phyloP scores from a whole-genome alignment of 108 stramenopile species.

The Chaetoceros muelleri region DNA sequence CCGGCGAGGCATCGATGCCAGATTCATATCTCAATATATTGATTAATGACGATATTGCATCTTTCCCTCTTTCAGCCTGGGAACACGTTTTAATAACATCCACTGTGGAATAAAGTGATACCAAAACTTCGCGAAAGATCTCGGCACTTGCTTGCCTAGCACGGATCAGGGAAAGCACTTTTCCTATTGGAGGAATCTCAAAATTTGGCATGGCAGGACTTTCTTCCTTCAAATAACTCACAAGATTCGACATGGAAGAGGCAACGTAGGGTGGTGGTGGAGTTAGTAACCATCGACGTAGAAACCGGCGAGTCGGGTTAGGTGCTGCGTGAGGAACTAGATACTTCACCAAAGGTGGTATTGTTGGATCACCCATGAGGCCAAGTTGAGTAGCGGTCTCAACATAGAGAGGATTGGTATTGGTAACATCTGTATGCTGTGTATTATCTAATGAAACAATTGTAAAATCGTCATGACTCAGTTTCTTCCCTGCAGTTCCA shows the following conservation, averaged over 20 bases:
- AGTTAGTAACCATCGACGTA: slow-evolving; percentile 55
- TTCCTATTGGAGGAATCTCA: slow-evolving; percentile 49
- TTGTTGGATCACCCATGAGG: slow-evolving; percentile 46
- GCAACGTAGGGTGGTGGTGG: slow-evolving; percentile 68
- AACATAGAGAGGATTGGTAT: slow-evolving; percentile 45
- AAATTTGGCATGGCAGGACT: slow-evolving; percentile 26
- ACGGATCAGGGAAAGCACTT: slow-evolving; percentile 54
- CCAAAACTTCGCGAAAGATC: slow-evolving; percentile 60
- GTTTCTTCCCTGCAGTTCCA: slow-evolving; percentile 1
- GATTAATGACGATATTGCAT: slow-evolving; percentile 27
- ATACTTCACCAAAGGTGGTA: slow-evolving; percentile 45
- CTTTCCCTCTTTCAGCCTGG: slow-evolving; percentile 9
- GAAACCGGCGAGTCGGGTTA: slow-evolving; percentile 37
- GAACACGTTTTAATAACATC: slow-evolving; percentile 16
- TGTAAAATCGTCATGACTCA: slow-evolving; percentile 14
- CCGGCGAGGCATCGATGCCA: slow-evolving; percentile 32
- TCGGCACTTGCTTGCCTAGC: slow-evolving; percentile 74
- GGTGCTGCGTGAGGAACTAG: slow-evolving; percentile 61
- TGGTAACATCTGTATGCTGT: slow-evolving; percentile 6
- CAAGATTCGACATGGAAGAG: slow-evolving; percentile 47
- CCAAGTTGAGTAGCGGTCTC: slow-evolving; percentile 80
- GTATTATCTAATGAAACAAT: slow-evolving; percentile 2
- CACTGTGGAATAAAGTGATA: slow-evolving; percentile 37
- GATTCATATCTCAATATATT: slow-evolving; percentile 54
- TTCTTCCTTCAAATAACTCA: slow-evolving; percentile 31